Evolutionary conservation across 1,284 basidiomycete genomes (phyloP).

Genomic region (Fomitopsis betulina): DNA sequence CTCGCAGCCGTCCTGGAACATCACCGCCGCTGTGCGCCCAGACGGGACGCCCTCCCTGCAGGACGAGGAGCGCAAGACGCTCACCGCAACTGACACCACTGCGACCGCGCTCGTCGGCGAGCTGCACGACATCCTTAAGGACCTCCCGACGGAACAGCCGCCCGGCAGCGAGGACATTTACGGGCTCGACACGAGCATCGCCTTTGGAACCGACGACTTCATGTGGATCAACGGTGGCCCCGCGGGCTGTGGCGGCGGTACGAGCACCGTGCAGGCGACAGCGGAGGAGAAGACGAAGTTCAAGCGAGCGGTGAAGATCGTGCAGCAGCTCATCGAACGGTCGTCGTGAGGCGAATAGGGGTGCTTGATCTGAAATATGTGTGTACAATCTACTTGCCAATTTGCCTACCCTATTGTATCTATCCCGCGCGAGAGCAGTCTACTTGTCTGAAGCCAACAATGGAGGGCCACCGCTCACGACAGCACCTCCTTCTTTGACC

Average conservation of each 20-base stretch:
- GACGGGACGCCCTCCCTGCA: conserved; percentile 43
- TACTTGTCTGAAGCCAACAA: background rate
- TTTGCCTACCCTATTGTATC: conserved; percentile 2
- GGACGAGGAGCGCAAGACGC: conserved; percentile 39
- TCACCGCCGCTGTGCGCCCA: conserved; percentile 44
- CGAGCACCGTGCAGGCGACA: conserved; percentile 44
- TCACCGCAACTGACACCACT: conserved; percentile 33
- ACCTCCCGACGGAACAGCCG: conserved; percentile 52
- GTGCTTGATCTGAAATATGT: background rate
- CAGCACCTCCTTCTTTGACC: conserved; percentile 20
- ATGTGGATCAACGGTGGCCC: conserved; percentile 62
- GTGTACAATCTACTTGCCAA: background rate
- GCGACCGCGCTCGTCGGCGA: conserved; percentile 44
- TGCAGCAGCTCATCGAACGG: conserved; percentile 46
- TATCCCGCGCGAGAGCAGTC: background rate
- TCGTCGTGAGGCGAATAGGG: conserved; percentile 9
- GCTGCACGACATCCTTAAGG: conserved; percentile 53
- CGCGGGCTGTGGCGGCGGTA: conserved; percentile 50
- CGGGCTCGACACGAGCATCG: conserved; percentile 60
- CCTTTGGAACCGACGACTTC: conserved; percentile 53
- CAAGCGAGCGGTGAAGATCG: conserved; percentile 61
- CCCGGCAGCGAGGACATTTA: conserved; percentile 68
- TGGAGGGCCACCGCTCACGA: conserved; percentile 17
- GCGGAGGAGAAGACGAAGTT: conserved; percentile 62
- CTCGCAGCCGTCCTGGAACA: conserved; percentile 33